phyloP scores from a whole-genome alignment of 1,139 yeast genomes.

The Lodderomyces jiufengensis region DNA sequence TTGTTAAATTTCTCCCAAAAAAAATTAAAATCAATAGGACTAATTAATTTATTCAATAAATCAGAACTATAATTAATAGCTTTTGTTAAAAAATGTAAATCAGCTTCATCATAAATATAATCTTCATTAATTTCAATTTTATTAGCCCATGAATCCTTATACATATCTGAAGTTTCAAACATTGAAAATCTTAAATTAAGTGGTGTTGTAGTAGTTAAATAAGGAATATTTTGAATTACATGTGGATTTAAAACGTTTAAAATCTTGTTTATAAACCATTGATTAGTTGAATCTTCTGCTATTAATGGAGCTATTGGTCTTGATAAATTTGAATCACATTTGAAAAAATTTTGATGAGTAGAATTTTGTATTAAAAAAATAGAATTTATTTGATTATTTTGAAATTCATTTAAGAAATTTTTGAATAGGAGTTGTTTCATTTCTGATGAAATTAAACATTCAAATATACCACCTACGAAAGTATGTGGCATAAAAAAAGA shows the following conservation, averaged over 20 bases:
- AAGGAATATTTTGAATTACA: conserved; percentile 53
- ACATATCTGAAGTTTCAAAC: conserved; percentile 26
- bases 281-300: conserved; percentile 52
- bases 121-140: conserved; percentile 50
- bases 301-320: conserved; percentile 55
- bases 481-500: conserved; percentile 56
- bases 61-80: conserved; percentile 33
- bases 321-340: conserved; percentile 36
- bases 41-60: conserved; percentile 23
- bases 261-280: conserved; percentile 40
- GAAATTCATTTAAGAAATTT: background rate
- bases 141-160: conserved; percentile 44
- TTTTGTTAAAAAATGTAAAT: conserved; percentile 29
- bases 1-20: conserved; percentile 13
- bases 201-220: conserved; percentile 48
- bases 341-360: conserved; percentile 7
- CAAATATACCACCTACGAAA: conserved; percentile 64
- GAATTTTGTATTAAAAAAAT: too few relatives aligned
- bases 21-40: conserved; percentile 25
- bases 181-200: conserved; percentile 41
- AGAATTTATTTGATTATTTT: too few relatives aligned
- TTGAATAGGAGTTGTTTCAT: conserved; percentile 18
- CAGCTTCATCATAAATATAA: conserved; percentile 40
- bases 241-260: conserved; percentile 21
- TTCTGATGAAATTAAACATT: conserved; percentile 39